A percentile compares a stretch with the other conserved stretches of the same genome.
phyloP scores from a whole-genome alignment of 352 stramenopile species.

The Hyaloperonospora arabidopsidis region DNA sequence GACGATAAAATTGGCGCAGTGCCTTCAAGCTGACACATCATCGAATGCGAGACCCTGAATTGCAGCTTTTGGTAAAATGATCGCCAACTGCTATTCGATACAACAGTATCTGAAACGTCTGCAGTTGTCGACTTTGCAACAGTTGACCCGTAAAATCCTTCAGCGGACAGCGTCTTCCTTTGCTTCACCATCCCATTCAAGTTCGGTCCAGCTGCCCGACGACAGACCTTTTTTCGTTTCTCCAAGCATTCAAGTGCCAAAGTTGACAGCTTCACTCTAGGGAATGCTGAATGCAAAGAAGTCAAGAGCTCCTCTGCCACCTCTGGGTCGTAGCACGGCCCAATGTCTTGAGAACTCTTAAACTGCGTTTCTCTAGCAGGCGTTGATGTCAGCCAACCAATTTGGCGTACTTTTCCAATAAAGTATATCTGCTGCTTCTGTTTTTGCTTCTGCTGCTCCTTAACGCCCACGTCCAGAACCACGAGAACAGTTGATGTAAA shows the following conservation, averaged over 20 bases:
- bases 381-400: background rate
- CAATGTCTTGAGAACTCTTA: background rate
- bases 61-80: slow-evolving; percentile 68
- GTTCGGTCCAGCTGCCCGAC: slow-evolving; percentile 5
- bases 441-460: slow-evolving; percentile 11
- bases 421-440: slow-evolving; percentile 47
- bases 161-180: slow-evolving; percentile 26
- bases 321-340: slow-evolving; percentile 23
- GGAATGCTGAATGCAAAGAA: slow-evolving; percentile 38
- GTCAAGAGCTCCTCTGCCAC: slow-evolving; percentile 31
- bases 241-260: slow-evolving; percentile 34
- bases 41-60: slow-evolving; percentile 64
- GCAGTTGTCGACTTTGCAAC: background rate
- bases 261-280: slow-evolving; percentile 35
- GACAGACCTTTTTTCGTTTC: slow-evolving; percentile 7
- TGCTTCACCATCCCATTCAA: slow-evolving; percentile 19
- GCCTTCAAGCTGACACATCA: slow-evolving; percentile 73
- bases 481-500: slow-evolving; percentile 46
- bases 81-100: slow-evolving; percentile 22
- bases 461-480: slow-evolving; percentile 34
- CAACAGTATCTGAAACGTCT: background rate
- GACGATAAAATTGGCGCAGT: slow-evolving; percentile 48
- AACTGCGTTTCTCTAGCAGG: background rate
- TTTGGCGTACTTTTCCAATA: slow-evolving; percentile 26
- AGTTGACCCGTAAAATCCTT: slow-evolving; percentile 30